Evolutionary conservation across 164 flowering plant genomes (phyloP).

Genomic region (Stephania cephalantha): DNA sequence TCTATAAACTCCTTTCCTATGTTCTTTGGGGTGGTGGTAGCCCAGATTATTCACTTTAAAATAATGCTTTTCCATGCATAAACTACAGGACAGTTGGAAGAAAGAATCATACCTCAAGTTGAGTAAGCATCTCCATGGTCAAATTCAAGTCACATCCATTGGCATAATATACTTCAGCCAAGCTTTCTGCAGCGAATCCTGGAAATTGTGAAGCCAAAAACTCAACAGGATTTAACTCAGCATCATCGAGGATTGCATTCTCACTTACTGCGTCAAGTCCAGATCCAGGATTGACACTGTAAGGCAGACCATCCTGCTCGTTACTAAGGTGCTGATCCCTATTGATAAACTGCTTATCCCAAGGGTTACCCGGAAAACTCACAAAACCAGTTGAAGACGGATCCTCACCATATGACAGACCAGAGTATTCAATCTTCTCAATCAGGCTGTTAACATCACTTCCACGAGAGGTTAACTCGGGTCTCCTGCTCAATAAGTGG

Average conservation of each 20-base stretch:
- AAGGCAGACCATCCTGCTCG: constrained; percentile 36
- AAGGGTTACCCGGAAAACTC: constrained; percentile 42
- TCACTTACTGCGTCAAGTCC: constrained; percentile 51
- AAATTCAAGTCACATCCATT: constrained; percentile 81
- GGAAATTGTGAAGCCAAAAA: constrained; percentile 83
- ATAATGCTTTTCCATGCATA: background rate
- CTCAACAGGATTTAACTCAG: constrained; percentile 56
- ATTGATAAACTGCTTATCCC: constrained; percentile 55
- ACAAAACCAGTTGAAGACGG: constrained; percentile 34
- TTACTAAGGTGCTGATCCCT: constrained; percentile 39
- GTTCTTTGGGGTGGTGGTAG: background rate
- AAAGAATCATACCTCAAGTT: constrained; percentile 75
- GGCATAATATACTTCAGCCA: constrained; percentile 79
- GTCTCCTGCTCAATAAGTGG: constrained; percentile 38
- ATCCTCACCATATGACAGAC: constrained; percentile 48
- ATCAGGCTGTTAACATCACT: constrained; percentile 36
- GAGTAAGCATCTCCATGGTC: constrained; percentile 94
- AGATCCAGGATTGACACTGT: constrained; percentile 41
- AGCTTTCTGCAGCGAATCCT: constrained; percentile 95
- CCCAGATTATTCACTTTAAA: background rate
- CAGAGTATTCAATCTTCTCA: constrained; percentile 47
- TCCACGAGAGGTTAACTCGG: constrained; percentile 37
- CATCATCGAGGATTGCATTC: constrained; percentile 35
- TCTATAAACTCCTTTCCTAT: background rate
- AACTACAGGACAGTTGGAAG: background rate